Evolutionary conservation across 2,329 filamentous ascomycete genomes (phyloP).

Genomic region (Scorias spongiosa): DNA sequence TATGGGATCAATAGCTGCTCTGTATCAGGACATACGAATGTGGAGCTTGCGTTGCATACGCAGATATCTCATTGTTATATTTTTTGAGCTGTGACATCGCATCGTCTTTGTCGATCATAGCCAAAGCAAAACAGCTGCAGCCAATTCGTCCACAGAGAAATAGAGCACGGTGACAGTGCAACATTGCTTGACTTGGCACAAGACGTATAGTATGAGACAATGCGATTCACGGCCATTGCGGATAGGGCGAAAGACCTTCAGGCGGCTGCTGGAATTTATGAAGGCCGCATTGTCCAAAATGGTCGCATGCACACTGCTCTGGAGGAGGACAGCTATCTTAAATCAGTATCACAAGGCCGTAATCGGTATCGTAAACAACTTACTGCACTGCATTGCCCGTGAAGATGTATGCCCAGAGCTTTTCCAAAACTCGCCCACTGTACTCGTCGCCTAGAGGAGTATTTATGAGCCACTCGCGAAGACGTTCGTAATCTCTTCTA

Average conservation of each 20-base stretch:
- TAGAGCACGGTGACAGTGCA: too few relatives aligned
- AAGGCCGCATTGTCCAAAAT: constrained; percentile 8
- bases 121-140: too few relatives aligned
- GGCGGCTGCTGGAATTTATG: constrained; percentile 5
- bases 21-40: too few relatives aligned
- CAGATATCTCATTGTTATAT: too few relatives aligned
- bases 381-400: constrained; percentile 30
- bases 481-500: constrained; percentile 34
- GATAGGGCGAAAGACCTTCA: neutral
- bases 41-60: too few relatives aligned
- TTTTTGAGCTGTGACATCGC: too few relatives aligned
- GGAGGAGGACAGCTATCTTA: constrained; percentile 8
- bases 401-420: constrained; percentile 49
- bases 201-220: too few relatives aligned
- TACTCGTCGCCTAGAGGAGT: constrained; percentile 31
- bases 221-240: neutral
- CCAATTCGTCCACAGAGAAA: too few relatives aligned
- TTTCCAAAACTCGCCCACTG: constrained; percentile 44
- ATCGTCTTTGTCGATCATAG: too few relatives aligned
- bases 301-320: constrained; percentile 9
- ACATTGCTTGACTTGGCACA: too few relatives aligned
- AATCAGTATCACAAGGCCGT: constrained; percentile 40
- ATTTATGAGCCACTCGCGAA: constrained; percentile 33
- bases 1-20: constrained; percentile 7
- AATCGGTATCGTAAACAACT: constrained; percentile 36